Evolutionary conservation across 192 early-diverging fungal genomes (phyloP).

Genomic region (Coemansia sp.): DNA sequence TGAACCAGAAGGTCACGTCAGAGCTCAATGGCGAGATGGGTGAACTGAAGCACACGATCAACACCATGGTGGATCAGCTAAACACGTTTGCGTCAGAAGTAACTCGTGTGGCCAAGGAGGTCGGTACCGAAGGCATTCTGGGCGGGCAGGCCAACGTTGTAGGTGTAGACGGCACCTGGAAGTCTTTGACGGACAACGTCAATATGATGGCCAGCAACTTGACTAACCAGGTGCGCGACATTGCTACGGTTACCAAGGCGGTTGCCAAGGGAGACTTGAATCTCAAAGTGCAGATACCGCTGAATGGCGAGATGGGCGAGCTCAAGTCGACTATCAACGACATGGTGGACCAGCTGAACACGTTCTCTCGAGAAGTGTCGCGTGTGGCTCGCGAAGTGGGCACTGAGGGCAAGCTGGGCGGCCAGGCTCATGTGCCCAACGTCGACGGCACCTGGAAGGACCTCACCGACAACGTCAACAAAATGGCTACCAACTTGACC

Average conservation of each 20-base stretch:
- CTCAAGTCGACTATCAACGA: conserved; percentile 64
- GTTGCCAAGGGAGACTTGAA: conserved; percentile 58
- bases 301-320: conserved; percentile 58
- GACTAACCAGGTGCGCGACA: conserved; percentile 62
- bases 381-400: conserved; percentile 64
- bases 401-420: conserved; percentile 66
- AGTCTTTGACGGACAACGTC: conserved; percentile 62
- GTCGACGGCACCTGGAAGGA: conserved; percentile 67
- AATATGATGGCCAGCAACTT: conserved; percentile 68
- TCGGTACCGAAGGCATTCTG: conserved; percentile 57
- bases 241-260: conserved; percentile 61
- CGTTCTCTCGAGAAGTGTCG: conserved; percentile 53
- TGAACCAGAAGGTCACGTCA: conserved; percentile 57
- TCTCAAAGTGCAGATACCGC: conserved; percentile 52
- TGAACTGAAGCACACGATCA: conserved; percentile 62
- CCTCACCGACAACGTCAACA: conserved; percentile 69
- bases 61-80: conserved; percentile 63
- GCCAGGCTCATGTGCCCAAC: conserved; percentile 57
- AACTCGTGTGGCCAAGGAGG: conserved; percentile 58
- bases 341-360: conserved; percentile 62
- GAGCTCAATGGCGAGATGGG: conserved; percentile 64
- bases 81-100: conserved; percentile 64
- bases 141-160: conserved; percentile 59
- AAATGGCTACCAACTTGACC: conserved; percentile 67
- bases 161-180: conserved; percentile 63